Evolutionary conservation across 805 yeast species (phyloP), one percentile per base, ranked within the genome.

Genomic region (Yarrowia phangngaensis): DNA sequence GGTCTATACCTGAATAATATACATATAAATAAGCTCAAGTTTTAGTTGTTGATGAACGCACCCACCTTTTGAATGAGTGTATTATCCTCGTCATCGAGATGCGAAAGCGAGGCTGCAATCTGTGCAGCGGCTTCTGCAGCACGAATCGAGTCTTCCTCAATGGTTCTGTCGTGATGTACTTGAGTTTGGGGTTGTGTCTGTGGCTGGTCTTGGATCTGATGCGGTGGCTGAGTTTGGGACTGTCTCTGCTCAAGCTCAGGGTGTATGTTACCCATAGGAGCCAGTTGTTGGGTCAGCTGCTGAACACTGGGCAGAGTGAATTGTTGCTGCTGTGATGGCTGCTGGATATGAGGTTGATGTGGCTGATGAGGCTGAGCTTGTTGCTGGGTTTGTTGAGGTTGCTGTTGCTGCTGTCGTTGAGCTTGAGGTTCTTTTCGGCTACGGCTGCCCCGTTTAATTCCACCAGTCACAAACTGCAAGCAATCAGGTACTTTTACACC

Each of bases 401-500:
- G 27, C 15, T 22, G 26, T 22, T 23, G 40, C 27, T 45, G 53
- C 33, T 35, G 23, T 12, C 9, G 48, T 20, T 41, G 40, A 4
- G 14, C 33, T n/a, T 36, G 46, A n/a, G 19, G 41, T 6, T 23
- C 30, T 13, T 24, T 16, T 19, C 45, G 31, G 31, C 22, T 24
- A 23, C 32, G 30, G 13, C 8, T 51, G 13, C 58, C 59, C 15
- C 57, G 54, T 24, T 58, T 58, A 41, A 60, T 56, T 55, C 82
- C 95, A 35, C 97, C 97, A 1, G 97, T 90, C 15, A 90, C 97
- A 54, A 82, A 80, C 48, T 70, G 71, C 52, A 92, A 68, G 59
- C 86, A 89, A 2, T 74, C 79, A 0, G 98, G 98, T 3, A 90
- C 76, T 8, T 84, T 82, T 27, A 79, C 64, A 1, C 84, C 84